Base-by-base conservation (phyloP, 2,329 filamentous ascomycete genomes). In the Xylaria sp. region DNA sequence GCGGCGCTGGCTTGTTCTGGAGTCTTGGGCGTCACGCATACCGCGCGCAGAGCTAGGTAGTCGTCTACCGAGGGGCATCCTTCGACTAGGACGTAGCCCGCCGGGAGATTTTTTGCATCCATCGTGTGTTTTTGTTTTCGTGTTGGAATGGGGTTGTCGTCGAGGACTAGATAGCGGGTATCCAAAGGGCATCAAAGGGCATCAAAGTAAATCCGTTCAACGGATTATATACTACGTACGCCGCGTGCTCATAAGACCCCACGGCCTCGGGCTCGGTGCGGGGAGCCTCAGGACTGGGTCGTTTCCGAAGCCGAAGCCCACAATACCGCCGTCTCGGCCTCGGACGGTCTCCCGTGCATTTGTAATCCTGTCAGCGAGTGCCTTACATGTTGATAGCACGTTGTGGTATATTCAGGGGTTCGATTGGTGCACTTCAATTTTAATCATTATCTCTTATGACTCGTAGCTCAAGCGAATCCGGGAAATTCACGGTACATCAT, bases 1-100 rank as follows among this genome's bases (percentile, higher is more conserved):
- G 80, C 77, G 3, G 76, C 76, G 3, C 72, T 69, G 1, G 79
- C 82, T 69, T 84, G 81, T 2, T 78, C 77, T 6, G 74, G 65
- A 1, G 76, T 82, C 62, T 79, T 79, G 3, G 81, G 76, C 16
- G 69, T 44, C 2, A 71, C 32, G 13, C 62, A 63, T 3, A 42
- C 21, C 2, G 13, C 12, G 1, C 69, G 66, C 3, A 71, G 16
- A 21, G 63, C n/a, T 18, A 63, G 21, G 60, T 71, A 71, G 44
- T 71, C 66, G 9, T 61, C 63, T 8, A 63, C 42, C 5, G 66
- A 63, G 18, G 69, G 69, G 50, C 66, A 71, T 10, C 69, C 69
- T 54, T 71, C 66, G 25, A 71, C 58, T 9, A 71, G 48, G 50
- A 54, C 29, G 35, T 71, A 71, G 23, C 66, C 63, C 18, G 35